These are phyloP conservation scores for Candida stauntonica DNA, from an alignment of 805 yeast species.

Conservation along the genomic window DNA sequence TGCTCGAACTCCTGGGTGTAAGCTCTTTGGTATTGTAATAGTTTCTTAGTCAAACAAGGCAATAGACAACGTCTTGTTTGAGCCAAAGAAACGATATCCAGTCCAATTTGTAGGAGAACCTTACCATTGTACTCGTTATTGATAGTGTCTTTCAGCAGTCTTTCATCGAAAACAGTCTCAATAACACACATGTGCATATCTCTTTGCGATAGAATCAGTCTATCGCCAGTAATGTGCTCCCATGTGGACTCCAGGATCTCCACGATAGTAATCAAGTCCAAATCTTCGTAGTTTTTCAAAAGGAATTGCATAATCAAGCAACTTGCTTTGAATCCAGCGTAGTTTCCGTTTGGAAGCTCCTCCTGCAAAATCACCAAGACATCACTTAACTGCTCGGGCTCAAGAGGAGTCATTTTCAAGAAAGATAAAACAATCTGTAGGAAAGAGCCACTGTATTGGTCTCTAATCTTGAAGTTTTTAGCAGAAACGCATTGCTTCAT, in stretches of 20 bases:
- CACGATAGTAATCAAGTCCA: slow-evolving; percentile 27
- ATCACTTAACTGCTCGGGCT: slow-evolving; percentile 14
- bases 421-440: slow-evolving; percentile 23
- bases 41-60: slow-evolving; percentile 48
- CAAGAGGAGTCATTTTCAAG: slow-evolving; percentile 21
- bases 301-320: slow-evolving; percentile 18
- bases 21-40: slow-evolving; percentile 41
- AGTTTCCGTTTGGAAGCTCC: slow-evolving; percentile 16
- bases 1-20: slow-evolving; percentile 34
- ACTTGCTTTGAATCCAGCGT: slow-evolving; percentile 10
- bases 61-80: slow-evolving; percentile 64
- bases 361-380: slow-evolving; percentile 18
- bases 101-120: slow-evolving; percentile 30
- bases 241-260: slow-evolving; percentile 45
- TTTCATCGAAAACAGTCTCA: slow-evolving; percentile 41
- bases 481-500: not conserved
- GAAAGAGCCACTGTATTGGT: slow-evolving; percentile 25
- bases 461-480: slow-evolving; percentile 28
- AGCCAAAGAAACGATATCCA: slow-evolving; percentile 43
- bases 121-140: slow-evolving; percentile 27
- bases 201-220: slow-evolving; percentile 63
- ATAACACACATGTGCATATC: slow-evolving; percentile 57
- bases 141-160: slow-evolving; percentile 36
- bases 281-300: slow-evolving; percentile 13
- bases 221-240: slow-evolving; percentile 50